Percentiles rank a stretch among this genome's conserved stretches.
Conservation (phyloP, 2,329 filamentous ascomycete species). For the Graphium sp. region DNA sequence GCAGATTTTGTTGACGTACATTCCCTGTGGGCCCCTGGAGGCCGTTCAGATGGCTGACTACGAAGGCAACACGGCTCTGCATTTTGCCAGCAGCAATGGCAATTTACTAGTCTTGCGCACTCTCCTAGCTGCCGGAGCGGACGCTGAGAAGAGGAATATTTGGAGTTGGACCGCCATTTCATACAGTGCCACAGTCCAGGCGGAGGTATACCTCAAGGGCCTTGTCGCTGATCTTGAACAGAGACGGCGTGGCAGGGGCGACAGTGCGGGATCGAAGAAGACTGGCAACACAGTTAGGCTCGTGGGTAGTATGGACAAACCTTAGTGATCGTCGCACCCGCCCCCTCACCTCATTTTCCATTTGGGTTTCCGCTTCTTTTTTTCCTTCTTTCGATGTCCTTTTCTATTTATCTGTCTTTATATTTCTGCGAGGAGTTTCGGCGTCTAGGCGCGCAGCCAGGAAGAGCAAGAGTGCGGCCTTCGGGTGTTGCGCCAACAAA, state of each 20-base stretch:
- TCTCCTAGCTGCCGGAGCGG: conserved; percentile 62
- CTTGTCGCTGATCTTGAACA: conserved; percentile 53
- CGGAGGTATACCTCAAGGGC: conserved; percentile 70
- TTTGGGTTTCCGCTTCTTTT: no score
- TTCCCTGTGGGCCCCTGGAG: conserved; percentile 31
- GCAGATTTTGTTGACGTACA: conserved; percentile 47
- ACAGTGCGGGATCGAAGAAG: conserved; percentile 17
- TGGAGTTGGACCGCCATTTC: conserved; percentile 73
- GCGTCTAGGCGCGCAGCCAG: no score
- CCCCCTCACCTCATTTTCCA: no score
- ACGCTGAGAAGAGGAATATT: conserved; percentile 53
- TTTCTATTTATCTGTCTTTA: no score
- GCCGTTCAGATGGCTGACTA: conserved; percentile 43
- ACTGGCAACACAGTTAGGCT: no score
- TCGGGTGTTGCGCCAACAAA: no score
- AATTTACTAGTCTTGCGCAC: conserved; percentile 63
- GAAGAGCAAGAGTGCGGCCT: no score
- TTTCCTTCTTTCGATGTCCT: no score
- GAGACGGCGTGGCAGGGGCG: conserved; percentile 16
- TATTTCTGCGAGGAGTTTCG: no score
- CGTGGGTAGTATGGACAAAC: no score
- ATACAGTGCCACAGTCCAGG: conserved; percentile 67
- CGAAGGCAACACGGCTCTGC: conserved; percentile 72
- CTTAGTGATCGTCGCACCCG: no score
- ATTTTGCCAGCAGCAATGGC: conserved; percentile 72